Evolutionary conservation across 2,329 filamentous ascomycete species (phyloP).

Genomic region (Didymella pomorum): DNA sequence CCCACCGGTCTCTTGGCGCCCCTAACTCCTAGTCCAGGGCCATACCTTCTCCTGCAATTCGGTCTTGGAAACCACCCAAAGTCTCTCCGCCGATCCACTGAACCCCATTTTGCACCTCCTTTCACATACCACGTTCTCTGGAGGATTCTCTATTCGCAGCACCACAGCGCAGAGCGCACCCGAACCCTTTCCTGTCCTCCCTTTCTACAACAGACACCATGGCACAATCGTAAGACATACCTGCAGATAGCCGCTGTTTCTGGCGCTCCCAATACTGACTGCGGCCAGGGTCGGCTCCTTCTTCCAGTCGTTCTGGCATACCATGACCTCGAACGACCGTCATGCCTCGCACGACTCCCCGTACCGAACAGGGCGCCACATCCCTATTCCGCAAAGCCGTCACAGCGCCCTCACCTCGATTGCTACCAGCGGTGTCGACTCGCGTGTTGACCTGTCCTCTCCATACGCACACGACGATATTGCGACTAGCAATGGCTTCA

Average conservation of each 20-base stretch:
- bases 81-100: slow-evolving; percentile 10
- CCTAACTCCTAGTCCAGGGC: slow-evolving; percentile 21
- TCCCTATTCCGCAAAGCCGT: slow-evolving; percentile 83
- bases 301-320: slow-evolving; percentile 95
- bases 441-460: slow-evolving; percentile 80
- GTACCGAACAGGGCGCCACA: slow-evolving; percentile 88
- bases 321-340: slow-evolving; percentile 76
- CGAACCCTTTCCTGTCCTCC: slow-evolving; percentile 13
- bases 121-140: slow-evolving; percentile 13
- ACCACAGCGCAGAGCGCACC: slow-evolving; percentile 23
- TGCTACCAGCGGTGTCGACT: slow-evolving; percentile 85
- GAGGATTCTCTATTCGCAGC: slow-evolving; percentile 7
- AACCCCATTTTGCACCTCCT: slow-evolving; percentile 7
- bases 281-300: slow-evolving; percentile 54
- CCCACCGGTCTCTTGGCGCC: slow-evolving; percentile 18
- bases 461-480: slow-evolving; percentile 79
- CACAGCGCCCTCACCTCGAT: slow-evolving; percentile 86
- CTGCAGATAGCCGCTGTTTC: neutral
- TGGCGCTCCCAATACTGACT: slow-evolving; percentile 34
- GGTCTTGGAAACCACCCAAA: slow-evolving; percentile 15
- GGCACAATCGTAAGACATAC: slow-evolving; percentile 46
- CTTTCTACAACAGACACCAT: slow-evolving; percentile 32
- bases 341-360: slow-evolving; percentile 93
- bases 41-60: slow-evolving; percentile 23
- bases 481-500: slow-evolving; percentile 65